Conservation (phyloP, 2,329 filamentous ascomycete genomes). For the Zymoseptoria brevis region DNA sequence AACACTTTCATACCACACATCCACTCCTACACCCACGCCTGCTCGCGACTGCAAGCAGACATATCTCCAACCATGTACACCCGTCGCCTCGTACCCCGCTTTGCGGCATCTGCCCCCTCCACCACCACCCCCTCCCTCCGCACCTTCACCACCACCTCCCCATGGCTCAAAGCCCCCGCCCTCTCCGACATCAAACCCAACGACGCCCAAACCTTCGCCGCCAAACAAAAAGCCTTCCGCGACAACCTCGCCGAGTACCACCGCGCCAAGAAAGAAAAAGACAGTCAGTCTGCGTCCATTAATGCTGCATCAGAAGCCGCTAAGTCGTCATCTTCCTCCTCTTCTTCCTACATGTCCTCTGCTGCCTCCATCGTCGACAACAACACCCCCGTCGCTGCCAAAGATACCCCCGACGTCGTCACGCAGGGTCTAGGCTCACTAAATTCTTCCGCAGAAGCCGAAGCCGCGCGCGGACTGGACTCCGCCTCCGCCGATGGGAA, state of each 20-base stretch:
- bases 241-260: conserved; percentile 68
- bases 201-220: conserved; percentile 66
- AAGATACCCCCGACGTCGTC: conserved; percentile 20
- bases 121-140: conserved; percentile 6
- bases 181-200: conserved; percentile 76
- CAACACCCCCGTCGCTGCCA: conserved; percentile 18
- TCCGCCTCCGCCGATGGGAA: conserved; percentile 53
- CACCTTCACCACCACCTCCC: conserved; percentile 6
- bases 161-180: conserved; percentile 50
- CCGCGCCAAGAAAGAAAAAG: conserved; percentile 69
- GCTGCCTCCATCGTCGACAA: conserved; percentile 11
- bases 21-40: not conserved
- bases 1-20: not conserved
- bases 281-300: conserved; percentile 59
- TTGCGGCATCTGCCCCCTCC: conserved; percentile 8
- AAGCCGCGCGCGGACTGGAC: conserved; percentile 53
- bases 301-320: conserved; percentile 20
- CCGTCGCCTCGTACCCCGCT: conserved; percentile 17
- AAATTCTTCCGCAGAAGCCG: conserved; percentile 37
- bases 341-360: conserved; percentile 34
- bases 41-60: conserved; percentile 1
- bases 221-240: conserved; percentile 79
- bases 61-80: conserved; percentile 13
- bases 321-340: conserved; percentile 27
- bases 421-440: conserved; percentile 54